phyloP scores from a whole-genome alignment of 192 early-diverging fungal species.

The Radiomyces spectabilis region DNA sequence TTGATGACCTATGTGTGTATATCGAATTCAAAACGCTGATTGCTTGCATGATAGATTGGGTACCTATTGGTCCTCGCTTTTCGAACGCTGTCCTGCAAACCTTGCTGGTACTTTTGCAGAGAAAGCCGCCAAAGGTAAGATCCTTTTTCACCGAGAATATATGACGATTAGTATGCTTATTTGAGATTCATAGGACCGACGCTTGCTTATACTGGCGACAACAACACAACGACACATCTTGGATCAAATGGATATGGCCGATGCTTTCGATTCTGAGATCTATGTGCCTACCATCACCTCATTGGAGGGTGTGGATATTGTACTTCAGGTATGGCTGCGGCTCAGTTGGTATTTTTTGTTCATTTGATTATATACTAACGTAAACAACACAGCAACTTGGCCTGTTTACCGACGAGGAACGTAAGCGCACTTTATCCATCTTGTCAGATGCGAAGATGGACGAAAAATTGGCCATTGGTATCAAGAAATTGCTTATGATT shows the following conservation, averaged over 20 bases:
- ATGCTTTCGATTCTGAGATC: slow-evolving; percentile 80
- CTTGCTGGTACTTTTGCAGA: slow-evolving; percentile 87
- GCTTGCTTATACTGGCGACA: slow-evolving; percentile 88
- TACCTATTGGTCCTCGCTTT: slow-evolving; percentile 91
- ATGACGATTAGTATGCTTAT: background rate
- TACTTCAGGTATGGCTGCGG: slow-evolving; percentile 43
- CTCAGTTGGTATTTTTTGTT: background rate
- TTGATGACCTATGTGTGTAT: too few species aligned
- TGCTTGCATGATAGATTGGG: slow-evolving; percentile 67
- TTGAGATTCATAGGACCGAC: slow-evolving; percentile 38
- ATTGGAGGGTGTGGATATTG: slow-evolving; percentile 61
- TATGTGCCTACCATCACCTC: slow-evolving; percentile 73
- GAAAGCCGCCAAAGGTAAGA: slow-evolving; percentile 72
- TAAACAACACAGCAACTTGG: slow-evolving; percentile 49
- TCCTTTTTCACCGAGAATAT: background rate
- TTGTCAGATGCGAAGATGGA: slow-evolving; percentile 49
- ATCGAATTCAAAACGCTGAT: too few species aligned
- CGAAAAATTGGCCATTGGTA: slow-evolving; percentile 61
- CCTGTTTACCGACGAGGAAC: slow-evolving; percentile 68
- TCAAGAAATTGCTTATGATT: slow-evolving; percentile 90
- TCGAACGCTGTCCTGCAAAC: slow-evolving; percentile 92
- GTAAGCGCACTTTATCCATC: slow-evolving; percentile 38
- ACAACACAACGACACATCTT: slow-evolving; percentile 76
- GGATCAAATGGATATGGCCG: slow-evolving; percentile 78
- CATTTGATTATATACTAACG: too few species aligned